Conservation (phyloP, 257 asterid genomes). For the Solanum ahanhuiri region DNA sequence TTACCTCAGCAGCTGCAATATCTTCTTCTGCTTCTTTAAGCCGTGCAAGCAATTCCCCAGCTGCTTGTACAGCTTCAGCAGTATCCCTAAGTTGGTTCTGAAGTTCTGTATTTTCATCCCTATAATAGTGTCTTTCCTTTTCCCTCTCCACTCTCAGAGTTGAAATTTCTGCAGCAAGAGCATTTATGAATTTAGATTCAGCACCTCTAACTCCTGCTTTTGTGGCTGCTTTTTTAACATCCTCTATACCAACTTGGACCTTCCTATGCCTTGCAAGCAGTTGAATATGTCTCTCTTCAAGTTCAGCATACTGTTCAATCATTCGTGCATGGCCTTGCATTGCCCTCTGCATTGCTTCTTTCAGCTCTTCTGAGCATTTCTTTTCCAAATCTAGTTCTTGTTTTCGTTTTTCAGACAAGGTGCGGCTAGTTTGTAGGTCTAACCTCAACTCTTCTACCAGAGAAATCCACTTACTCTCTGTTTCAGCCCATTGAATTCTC, state of each 20-base stretch:
- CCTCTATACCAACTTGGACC: constrained; percentile 79
- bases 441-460: constrained; percentile 70
- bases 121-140: constrained; percentile 64
- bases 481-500: constrained; percentile 72
- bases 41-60: constrained; percentile 88
- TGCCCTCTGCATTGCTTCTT: constrained; percentile 98
- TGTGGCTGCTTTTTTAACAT: constrained; percentile 90
- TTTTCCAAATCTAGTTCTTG: constrained; percentile 74
- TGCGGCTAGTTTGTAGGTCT: constrained; percentile 58
- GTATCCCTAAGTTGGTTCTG: constrained; percentile 95
- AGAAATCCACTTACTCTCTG: constrained; percentile 88
- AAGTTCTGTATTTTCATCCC: constrained; percentile 83
- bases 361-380: constrained; percentile 84
- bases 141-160: constrained; percentile 75
- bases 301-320: constrained; percentile 97
- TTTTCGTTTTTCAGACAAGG: constrained; percentile 52
- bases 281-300: constrained; percentile 88
- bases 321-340: constrained; percentile 99
- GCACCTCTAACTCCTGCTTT: constrained; percentile 90
- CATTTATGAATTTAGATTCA: constrained; percentile 81
- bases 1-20: constrained; percentile 76
- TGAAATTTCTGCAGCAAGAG: constrained; percentile 84
- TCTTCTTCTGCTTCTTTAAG: constrained; percentile 94
- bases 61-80: constrained; percentile 98
- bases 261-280: constrained; percentile 77